These are phyloP conservation scores for Fereydounia khargensis DNA, from an alignment of 1,284 basidiomycete species.

Conservation along the genomic window DNA sequence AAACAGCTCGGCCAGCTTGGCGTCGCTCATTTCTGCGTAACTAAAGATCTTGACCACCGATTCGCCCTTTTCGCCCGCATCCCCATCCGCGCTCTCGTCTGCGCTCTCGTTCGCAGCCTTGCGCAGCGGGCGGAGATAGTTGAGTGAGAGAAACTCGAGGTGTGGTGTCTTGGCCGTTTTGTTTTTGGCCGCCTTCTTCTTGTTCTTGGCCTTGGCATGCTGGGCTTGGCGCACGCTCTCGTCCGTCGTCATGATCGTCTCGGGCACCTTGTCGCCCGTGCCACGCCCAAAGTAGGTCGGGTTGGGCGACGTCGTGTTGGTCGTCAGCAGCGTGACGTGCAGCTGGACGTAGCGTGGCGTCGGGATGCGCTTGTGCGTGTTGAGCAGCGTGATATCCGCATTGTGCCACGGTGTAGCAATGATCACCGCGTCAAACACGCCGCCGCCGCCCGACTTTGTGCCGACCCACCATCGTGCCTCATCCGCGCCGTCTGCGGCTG, in stretches of 20 bases:
- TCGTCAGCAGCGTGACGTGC: slow-evolving; percentile 84
- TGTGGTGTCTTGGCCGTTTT: slow-evolving; percentile 33
- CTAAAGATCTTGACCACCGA: slow-evolving; percentile 70
- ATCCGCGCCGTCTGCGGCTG: neutral
- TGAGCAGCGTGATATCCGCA: slow-evolving; percentile 48
- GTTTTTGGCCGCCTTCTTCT: slow-evolving; percentile 1
- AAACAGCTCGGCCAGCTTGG: slow-evolving; percentile 64
- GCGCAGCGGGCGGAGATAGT: slow-evolving; percentile 71
- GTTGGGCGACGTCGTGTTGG: slow-evolving; percentile 67
- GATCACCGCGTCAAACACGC: slow-evolving; percentile 48
- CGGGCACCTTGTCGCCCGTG: slow-evolving; percentile 64
- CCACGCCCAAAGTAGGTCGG: slow-evolving; percentile 69
- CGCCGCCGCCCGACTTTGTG: slow-evolving; percentile 41
- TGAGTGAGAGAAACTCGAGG: slow-evolving; percentile 80
- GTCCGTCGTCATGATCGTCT: slow-evolving; percentile 68
- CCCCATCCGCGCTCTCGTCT: too few relatives aligned
- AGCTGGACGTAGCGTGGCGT: slow-evolving; percentile 75
- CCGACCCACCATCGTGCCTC: slow-evolving; percentile 45
- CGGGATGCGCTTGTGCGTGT: slow-evolving; percentile 62
- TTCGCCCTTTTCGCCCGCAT: slow-evolving; percentile 25
- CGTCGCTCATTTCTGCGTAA: slow-evolving; percentile 65
- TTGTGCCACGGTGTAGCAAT: slow-evolving; percentile 52
- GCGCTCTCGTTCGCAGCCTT: slow-evolving; percentile 30
- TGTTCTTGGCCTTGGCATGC: slow-evolving; percentile 5
- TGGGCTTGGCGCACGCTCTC: slow-evolving; percentile 24